phyloP scores from a whole-genome alignment of 192 early-diverging fungal species.

The Bifiguratus adelaidae region DNA sequence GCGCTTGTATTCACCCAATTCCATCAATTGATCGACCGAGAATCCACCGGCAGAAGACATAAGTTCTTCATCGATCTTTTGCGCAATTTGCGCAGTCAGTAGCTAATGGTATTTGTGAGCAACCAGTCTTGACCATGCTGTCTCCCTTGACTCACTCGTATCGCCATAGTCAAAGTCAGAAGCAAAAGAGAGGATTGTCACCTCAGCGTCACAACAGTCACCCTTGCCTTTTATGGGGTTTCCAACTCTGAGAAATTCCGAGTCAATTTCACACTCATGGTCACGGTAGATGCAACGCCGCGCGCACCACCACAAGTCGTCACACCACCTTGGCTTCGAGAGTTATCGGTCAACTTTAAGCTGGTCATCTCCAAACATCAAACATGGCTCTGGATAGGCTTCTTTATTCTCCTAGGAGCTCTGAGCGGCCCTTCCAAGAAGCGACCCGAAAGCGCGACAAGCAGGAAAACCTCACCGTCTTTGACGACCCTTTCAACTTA shows the following conservation, averaged over 20 bases:
- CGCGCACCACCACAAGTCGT: too few species aligned
- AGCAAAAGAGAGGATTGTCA: too few species aligned
- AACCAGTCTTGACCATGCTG: background rate
- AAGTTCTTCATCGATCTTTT: slow-evolving; percentile 72
- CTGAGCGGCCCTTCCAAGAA: background rate
- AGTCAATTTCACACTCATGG: too few species aligned
- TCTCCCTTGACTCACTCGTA: background rate
- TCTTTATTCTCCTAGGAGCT: background rate
- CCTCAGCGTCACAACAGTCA: too few species aligned
- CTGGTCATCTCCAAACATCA: background rate
- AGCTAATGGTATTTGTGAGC: background rate
- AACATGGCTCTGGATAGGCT: background rate
- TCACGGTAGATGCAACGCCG: too few species aligned
- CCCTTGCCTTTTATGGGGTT: too few species aligned
- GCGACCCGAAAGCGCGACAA: background rate
- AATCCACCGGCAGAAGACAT: slow-evolving; percentile 75
- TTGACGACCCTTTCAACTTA: too few species aligned
- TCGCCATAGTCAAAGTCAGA: background rate
- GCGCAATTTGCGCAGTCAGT: slow-evolving; percentile 44
- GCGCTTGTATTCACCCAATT: slow-evolving; percentile 33
- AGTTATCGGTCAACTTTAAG: background rate
- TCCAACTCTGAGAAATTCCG: too few species aligned
- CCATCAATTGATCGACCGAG: slow-evolving; percentile 78
- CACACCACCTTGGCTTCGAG: too few species aligned
- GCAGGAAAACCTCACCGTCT: background rate